Base-by-base conservation (phyloP, 106 monocot species). In the Hemerocallis citrina region DNA sequence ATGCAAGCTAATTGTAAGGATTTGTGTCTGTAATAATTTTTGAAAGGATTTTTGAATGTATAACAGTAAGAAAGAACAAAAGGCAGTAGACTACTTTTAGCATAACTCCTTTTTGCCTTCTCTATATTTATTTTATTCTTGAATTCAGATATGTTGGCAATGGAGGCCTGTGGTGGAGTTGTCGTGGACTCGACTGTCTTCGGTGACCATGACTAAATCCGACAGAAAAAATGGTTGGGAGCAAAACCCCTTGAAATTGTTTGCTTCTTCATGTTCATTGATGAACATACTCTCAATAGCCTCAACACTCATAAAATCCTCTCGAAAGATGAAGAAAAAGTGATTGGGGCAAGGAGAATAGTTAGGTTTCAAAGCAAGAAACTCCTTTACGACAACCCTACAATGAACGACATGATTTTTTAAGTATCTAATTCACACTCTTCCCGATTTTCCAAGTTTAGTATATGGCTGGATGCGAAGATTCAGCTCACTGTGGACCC, bases 181-280 rank as follows among this genome's bases (percentile, higher is more conserved):
- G 94, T 86, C 1, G 89, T 89, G 20, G 77, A 56, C 9, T 95
- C 94, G 8, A 86, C 85, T 5, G 66, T 95, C 46, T 79, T 89
- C 30, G 73, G 74, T 14, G 81, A 95, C 65, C 83, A 86, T 34
- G 94, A 95, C 78, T 86, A 95, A 45, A 71, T 95, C 45, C 74
- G 94, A 34, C 94, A 95, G 55, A 85, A 86, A 0, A 85, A 66
- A 62, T 78, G 80, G 5, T 41, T 95, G n/a, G 94, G 82, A 42
- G 36, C 66, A 7, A 51, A 55, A 32, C 86, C 89, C 4, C 66
- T 89, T 3, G 16, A 69, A 32, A 34, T 74, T 1, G 89, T 74
- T 3, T 95, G 94, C 58, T 95, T 89, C 71, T 86, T 95, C 89
- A 73, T 95, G 83, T 95, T 95, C 89, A 64, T 95, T 13, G 89